Conservation (phyloP, 148 eudicot species). For the Polygonum aviculare region DNA sequence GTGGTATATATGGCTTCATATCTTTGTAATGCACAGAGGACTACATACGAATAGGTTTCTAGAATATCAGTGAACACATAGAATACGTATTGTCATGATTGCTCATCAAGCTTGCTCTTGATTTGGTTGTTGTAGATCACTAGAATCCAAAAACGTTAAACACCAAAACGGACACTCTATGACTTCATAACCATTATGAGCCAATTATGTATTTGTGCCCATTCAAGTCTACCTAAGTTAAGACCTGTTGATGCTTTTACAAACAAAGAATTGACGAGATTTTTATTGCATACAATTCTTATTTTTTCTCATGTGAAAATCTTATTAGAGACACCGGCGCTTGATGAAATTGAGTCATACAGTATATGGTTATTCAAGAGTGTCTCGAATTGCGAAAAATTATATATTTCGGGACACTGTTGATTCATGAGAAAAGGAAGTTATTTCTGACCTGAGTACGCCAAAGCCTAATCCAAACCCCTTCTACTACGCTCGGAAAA, state of each 20-base stretch:
- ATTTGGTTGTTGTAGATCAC: slow-evolving; percentile 40
- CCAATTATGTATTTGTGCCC: neutral
- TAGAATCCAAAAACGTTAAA: slow-evolving; percentile 46
- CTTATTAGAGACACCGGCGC: slow-evolving; percentile 65
- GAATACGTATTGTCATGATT: neutral
- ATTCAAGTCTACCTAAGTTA: neutral
- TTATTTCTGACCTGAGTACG: slow-evolving; percentile 84
- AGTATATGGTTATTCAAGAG: slow-evolving; percentile 59
- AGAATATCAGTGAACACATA: too few species aligned
- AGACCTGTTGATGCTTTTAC: too few species aligned
- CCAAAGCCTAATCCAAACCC: slow-evolving; percentile 90
- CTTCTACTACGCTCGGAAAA: slow-evolving; percentile 55
- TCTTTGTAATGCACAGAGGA: neutral
- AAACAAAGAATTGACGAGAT: too few species aligned
- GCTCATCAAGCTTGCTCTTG: neutral
- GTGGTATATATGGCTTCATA: neutral
- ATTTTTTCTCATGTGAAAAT: slow-evolving; percentile 9
- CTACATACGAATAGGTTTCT: neutral
- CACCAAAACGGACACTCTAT: slow-evolving; percentile 53
- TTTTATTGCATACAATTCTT: neutral
- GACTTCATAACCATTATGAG: slow-evolving; percentile 49
- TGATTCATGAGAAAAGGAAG: slow-evolving; percentile 93
- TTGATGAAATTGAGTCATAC: slow-evolving; percentile 87
- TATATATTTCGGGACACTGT: slow-evolving; percentile 82
- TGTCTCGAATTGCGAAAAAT: slow-evolving; percentile 85